Percentiles rank a stretch among this genome's conserved stretches.
Evolutionary conservation across 345 rosid genomes (phyloP).

Genomic region (Citrus unshiu): DNA sequence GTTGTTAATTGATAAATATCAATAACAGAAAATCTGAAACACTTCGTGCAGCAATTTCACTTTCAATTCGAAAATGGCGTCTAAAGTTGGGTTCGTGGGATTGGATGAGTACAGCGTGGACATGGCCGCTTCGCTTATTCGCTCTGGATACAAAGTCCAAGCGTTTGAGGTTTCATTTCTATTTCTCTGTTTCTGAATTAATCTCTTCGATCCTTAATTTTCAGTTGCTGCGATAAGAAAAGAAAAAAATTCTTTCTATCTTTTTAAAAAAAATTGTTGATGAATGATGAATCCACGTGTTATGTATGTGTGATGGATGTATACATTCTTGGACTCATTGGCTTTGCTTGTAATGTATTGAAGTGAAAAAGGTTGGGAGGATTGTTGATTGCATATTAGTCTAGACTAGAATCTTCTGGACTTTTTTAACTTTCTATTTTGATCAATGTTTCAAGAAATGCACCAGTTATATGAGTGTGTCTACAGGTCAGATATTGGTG

Average conservation of each 20-base stretch:
- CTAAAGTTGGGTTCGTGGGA: slow-evolving; percentile 64
- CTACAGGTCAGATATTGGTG: not conserved
- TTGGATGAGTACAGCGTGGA: slow-evolving; percentile 61
- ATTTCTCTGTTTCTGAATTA: not conserved
- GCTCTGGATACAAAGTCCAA: slow-evolving; percentile 58
- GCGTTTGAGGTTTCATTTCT: slow-evolving; percentile 59
- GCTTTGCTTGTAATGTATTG: not conserved
- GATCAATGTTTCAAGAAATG: not conserved
- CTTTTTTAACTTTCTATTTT: not conserved
- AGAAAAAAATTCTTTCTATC: not conserved
- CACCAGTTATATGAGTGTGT: not conserved
- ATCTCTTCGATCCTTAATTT: not conserved
- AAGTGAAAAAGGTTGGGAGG: not conserved
- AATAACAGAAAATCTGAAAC: not conserved
- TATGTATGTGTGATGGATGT: not conserved
- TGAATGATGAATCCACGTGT: not conserved
- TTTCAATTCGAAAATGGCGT: slow-evolving; percentile 20
- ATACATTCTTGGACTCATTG: not conserved
- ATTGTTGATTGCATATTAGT: not conserved
- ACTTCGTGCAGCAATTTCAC: not conserved
- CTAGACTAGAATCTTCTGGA: not conserved
- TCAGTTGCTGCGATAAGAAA: not conserved
- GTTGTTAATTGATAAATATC: not conserved
- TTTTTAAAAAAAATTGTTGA: not conserved
- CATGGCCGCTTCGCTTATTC: slow-evolving; percentile 68